Evolutionary conservation across 202 grass and related monocot species (phyloP).

Genomic region (Elaeis oleifera): DNA sequence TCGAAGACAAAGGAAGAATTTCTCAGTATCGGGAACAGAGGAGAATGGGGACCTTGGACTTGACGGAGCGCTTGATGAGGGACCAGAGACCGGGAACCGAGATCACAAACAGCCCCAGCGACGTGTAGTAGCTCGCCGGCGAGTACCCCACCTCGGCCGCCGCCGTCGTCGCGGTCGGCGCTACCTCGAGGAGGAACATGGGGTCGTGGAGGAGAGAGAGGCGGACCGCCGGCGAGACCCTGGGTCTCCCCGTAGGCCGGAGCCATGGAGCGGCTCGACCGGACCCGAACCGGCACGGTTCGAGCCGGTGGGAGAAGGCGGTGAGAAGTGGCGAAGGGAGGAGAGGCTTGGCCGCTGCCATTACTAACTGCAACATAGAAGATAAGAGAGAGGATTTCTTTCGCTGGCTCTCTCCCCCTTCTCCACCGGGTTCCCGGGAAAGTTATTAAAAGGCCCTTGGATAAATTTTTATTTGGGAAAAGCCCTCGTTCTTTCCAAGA

Average conservation of each 20-base stretch:
- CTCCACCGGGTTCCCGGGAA: background rate
- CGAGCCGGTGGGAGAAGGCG: slow-evolving; percentile 16
- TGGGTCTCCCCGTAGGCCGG: background rate
- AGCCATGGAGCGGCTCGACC: slow-evolving; percentile 6
- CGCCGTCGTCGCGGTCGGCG: slow-evolving; percentile 3
- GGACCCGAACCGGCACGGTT: slow-evolving; percentile 1
- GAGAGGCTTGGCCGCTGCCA: slow-evolving; percentile 16
- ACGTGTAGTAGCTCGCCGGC: slow-evolving; percentile 95
- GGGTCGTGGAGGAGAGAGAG: slow-evolving; percentile 40
- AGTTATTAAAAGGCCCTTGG: slow-evolving; percentile 14
- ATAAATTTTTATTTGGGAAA: slow-evolving; percentile 3
- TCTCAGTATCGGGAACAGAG: background rate
- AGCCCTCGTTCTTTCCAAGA: background rate
- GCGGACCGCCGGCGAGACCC: slow-evolving; percentile 4
- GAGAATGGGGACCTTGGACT: slow-evolving; percentile 70
- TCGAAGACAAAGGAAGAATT: background rate
- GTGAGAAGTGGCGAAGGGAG: slow-evolving; percentile 16
- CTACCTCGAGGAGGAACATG: slow-evolving; percentile 36
- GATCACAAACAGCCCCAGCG: slow-evolving; percentile 89
- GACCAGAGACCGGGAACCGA: slow-evolving; percentile 95
- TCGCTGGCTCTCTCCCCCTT: too few relatives aligned
- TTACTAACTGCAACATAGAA: slow-evolving; percentile 9
- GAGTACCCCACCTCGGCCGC: slow-evolving; percentile 63
- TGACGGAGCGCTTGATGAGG: slow-evolving; percentile 97
- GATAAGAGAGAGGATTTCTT: background rate